Evolutionary conservation across 495 filamentous ascomycete genomes (phyloP), one percentile per base, ranked within the genome.

Genomic region (Annulohypoxylon nitens): DNA sequence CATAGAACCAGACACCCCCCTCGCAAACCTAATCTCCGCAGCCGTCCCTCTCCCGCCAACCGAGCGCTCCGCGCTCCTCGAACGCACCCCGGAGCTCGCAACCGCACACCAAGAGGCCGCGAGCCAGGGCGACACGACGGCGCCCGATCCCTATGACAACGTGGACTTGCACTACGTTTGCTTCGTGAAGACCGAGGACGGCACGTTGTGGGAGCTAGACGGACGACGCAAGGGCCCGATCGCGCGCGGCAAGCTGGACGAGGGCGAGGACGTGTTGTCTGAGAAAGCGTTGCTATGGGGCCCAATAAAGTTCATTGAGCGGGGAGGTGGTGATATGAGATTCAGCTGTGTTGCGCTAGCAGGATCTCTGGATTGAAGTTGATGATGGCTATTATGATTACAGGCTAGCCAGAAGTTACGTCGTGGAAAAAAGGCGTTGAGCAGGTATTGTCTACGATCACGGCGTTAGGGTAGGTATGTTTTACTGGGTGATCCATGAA

Each of bases 101-200:
- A 81, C 78, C 47, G 92, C 92, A 61, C 93, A 97, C 81, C 85
- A 86, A 45, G 85, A 87, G 66, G 93, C 90, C 33, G 94, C 93
- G 25, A 81, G 76, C 47, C 70, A 87, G 75, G 95, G 95, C 9
- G 92, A 93, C 80, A 93, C 92, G 3, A 81, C 80, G 39, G 91
- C 93, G 54, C 93, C 93, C 18, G 81, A 81, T 74, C 91, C 91
- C 8, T 84, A 86, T 67, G 90, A 90, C 76, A 85, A 88, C 78
- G 86, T 93, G 25, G 91, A 93, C 76, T 79, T 92, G 77, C 94
- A 97, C 79, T 97, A 93, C 82, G 92, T 97, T 69, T 90, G 89
- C 67, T 97, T 97, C 83, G 93, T 95, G 5, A 93, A 91, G 83
- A 88, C 87, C 1, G 81, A 76, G n/a, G 84, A 82, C 50, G 57